Base-by-base conservation (phyloP, 208 protist genomes). In the Angomonas ambiguus region DNA sequence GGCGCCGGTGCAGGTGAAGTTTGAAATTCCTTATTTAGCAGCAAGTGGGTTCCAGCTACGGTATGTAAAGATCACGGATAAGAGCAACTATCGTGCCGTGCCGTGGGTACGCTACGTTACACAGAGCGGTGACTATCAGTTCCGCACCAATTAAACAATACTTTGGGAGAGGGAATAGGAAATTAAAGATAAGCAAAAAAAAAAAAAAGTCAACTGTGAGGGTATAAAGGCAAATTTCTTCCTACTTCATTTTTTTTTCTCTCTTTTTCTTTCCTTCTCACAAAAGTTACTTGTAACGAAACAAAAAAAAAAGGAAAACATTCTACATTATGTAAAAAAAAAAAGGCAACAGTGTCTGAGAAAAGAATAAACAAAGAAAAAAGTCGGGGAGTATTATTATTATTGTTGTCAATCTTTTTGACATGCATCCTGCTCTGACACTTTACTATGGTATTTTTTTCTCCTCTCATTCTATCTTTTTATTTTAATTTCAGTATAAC, bases 21-120 rank as follows among this genome's bases (percentile, higher is more conserved):
- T 99, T 77, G 94, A 98, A 68, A 99, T 99, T 62, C 98, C 98
- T 11, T 99, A 98, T 79, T 98, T 98, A 66, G 98, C 97, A 0
- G 94, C 98, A 8, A 99, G 97, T 0, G 98, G 98, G 42, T 94
- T 99, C 32, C 97, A 99, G 79, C 98, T 99, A 56, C 90, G 98
- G 18, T 99, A 99, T 67, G 77, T 99, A 22, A 99, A 99, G 82
- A 93, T 99, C 49, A 87, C 95, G 27, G 98, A 99, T 83, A 95
- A 97, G 74, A 93, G 79, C 27, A 96, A 97, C 70, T 99, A 99
- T 71, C 77, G 97, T 69, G 96, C 98, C 2, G 74, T 98, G 18
- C 97, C 98, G 33, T 99, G 98, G 98, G 98, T 99, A 49, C 87
- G 98, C n/a, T 99, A 99, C 81, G 88, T 99, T 18, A 99, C 98